A percentile compares a stretch with the other conserved stretches of the same genome.
phyloP scores from a whole-genome alignment of 78 protist genomes.

The Dictyostelium intermedium region DNA sequence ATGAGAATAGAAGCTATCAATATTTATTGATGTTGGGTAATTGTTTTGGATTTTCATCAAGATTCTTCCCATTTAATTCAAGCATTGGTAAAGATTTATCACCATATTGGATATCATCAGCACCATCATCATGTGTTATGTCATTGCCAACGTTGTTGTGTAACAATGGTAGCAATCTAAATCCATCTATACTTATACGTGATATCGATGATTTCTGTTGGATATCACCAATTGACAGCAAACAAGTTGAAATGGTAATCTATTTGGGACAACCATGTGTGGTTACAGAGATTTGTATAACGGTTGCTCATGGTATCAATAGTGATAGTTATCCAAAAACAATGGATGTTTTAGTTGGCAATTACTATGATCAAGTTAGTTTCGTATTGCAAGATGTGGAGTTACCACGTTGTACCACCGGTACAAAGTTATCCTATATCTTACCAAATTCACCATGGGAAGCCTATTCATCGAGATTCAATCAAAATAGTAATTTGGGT shows the following conservation, averaged over 20 bases:
- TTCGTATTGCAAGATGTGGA: constrained; percentile 34
- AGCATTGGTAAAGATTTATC: constrained; percentile 32
- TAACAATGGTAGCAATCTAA: not conserved
- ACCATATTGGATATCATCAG: constrained; percentile 11
- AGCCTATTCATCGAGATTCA: not conserved
- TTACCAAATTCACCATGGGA: constrained; percentile 36
- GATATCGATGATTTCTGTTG: constrained; percentile 79
- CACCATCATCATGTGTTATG: constrained; percentile 31
- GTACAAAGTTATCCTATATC: constrained; percentile 37
- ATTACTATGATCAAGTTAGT: not conserved
- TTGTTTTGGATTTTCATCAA: not conserved
- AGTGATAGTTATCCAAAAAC: constrained; percentile 44
- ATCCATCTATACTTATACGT: constrained; percentile 30
- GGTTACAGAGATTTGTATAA: constrained; percentile 41
- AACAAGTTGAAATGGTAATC: constrained; percentile 11
- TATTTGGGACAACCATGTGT: constrained; percentile 38
- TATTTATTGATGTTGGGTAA: constrained; percentile 41
- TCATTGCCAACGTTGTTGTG: constrained; percentile 11
- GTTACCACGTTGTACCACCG: constrained; percentile 57
- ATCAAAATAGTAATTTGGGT: not conserved
- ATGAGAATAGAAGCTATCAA: constrained; percentile 58
- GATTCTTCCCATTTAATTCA: constrained; percentile 35
- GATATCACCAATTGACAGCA: not conserved
- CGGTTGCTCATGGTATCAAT: constrained; percentile 63
- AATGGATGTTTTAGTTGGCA: constrained; percentile 59